Base-by-base conservation (phyloP, 1,284 basidiomycete genomes). In the Apiotrichum brassicae region DNA sequence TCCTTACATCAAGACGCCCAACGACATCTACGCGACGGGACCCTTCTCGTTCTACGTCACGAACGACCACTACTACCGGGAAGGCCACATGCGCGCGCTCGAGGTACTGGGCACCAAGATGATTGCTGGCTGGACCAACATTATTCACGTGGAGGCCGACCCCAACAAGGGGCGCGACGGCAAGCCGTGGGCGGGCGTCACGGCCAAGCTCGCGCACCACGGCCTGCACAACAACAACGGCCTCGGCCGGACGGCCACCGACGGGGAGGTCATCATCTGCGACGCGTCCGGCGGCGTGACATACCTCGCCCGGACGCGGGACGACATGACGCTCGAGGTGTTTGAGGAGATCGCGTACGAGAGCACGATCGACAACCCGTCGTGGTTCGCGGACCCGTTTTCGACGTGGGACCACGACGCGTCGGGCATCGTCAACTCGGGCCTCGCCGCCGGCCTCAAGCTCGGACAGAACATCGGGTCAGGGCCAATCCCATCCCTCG, bases 201-300 rank as follows among this genome's bases (percentile, higher is more conserved):
- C 41, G 9, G 59, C 58, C 11, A 40, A 44, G 24, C 43, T 64
- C 14, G 61, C 53, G 2, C 46, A 59, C 23, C 26, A 45, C 4
- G 51, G 52, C 5, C 33, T 66, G 35, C 66, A 68, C 55, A 63
- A 63, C 44, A 58, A 59, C 44, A 68, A 68, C 43, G 66, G 66
- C 2, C 56, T 68, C 5, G 63, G 60, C 11, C 59, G 57, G 38
- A 57, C 56, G 1, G 43, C 53, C 4, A 34, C n/a, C 37, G 40
- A 54, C n/a, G 50, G 43, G 24, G 43, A 52, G 23, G 49, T 68
- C 2, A 30, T 63, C 11, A 46, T 63, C 35, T 35, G 28, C 42
- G 59, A 61, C 33, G 63, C 66, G 1, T 44, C 58, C 3, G 64
- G 61, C 2, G 65, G 64, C 5, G 43, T 58, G 1, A 41, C 43